Evolutionary conservation across 2,329 filamentous ascomycete species (phyloP).

Genomic region (Pseudogymnoascus sp.): DNA sequence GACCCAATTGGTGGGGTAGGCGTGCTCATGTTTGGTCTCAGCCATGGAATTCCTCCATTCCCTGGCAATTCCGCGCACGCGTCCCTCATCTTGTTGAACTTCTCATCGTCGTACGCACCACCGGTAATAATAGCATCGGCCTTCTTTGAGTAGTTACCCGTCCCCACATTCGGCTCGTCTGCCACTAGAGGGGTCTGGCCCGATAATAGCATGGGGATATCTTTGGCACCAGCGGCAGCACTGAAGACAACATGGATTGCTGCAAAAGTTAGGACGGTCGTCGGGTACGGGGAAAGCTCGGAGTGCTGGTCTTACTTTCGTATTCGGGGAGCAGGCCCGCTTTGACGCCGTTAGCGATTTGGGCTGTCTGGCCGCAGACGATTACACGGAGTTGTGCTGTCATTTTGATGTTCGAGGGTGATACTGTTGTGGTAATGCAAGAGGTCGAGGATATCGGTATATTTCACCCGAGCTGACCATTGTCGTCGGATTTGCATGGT

Average conservation of each 20-base stretch:
- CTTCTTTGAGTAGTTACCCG: constrained; percentile 10
- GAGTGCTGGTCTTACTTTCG: constrained; percentile 9
- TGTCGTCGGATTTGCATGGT: background rate
- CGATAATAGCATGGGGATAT: constrained; percentile 12
- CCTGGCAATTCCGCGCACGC: constrained; percentile 11
- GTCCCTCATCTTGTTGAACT: constrained; percentile 14
- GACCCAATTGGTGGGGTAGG: constrained; percentile 16
- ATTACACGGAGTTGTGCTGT: background rate
- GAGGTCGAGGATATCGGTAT: background rate
- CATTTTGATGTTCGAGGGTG: background rate
- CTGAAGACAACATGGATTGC: constrained; percentile 15
- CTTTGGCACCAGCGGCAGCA: background rate
- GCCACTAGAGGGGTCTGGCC: constrained; percentile 4
- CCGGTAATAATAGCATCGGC: constrained; percentile 12
- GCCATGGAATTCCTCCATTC: constrained; percentile 15
- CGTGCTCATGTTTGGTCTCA: constrained; percentile 16
- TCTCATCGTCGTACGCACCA: constrained; percentile 14
- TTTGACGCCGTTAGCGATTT: constrained; percentile 12
- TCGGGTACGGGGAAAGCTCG: background rate
- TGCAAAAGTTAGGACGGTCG: background rate
- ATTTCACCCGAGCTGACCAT: background rate
- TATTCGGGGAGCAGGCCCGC: constrained; percentile 13
- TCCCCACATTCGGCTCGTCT: constrained; percentile 7
- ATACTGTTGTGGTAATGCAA: background rate
- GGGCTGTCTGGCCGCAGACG: background rate